Percentiles rank a stretch among this genome's conserved stretches.
Conservation (phyloP, 2,329 filamentous ascomycete genomes). For the Penicillium freii region DNA sequence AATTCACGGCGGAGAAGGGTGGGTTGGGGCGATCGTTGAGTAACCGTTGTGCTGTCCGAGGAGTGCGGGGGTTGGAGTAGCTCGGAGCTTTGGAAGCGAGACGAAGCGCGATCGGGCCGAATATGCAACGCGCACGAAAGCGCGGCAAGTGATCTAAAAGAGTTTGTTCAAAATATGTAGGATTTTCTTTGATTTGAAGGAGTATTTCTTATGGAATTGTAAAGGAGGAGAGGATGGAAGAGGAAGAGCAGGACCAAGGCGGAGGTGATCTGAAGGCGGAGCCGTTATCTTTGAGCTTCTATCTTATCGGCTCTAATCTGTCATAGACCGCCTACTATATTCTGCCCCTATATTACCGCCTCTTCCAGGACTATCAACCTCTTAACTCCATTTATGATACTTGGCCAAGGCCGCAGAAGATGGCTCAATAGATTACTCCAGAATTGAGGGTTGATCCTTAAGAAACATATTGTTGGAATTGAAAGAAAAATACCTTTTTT, state of each 20-base stretch:
- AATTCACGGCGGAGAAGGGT: not conserved
- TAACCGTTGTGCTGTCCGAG: constrained; percentile 3
- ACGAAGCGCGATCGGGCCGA: not conserved
- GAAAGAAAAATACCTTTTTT: not conserved
- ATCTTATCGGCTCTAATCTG: constrained; percentile 2
- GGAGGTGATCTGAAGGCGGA: not conserved
- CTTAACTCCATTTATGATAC: too few relatives aligned
- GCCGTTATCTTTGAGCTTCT: constrained; percentile 4
- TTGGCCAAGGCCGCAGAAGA: not conserved
- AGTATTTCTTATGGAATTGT: not conserved
- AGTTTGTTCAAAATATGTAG: not conserved
- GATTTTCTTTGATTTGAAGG: not conserved
- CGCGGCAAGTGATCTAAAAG: not conserved
- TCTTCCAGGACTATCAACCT: not conserved
- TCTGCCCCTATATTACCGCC: not conserved
- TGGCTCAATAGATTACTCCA: not conserved
- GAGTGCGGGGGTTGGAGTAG: constrained; percentile 14
- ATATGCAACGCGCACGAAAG: not conserved
- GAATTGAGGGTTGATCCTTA: not conserved
- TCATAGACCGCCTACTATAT: not conserved
- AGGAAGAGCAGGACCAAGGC: constrained; percentile 3
- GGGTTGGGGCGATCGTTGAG: not conserved
- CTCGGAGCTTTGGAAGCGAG: constrained; percentile 3
- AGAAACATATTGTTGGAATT: not conserved
- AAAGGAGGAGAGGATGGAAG: not conserved